Evolutionary conservation across 495 filamentous ascomycete species (phyloP).

Genomic region (Talaromyces adpressus): DNA sequence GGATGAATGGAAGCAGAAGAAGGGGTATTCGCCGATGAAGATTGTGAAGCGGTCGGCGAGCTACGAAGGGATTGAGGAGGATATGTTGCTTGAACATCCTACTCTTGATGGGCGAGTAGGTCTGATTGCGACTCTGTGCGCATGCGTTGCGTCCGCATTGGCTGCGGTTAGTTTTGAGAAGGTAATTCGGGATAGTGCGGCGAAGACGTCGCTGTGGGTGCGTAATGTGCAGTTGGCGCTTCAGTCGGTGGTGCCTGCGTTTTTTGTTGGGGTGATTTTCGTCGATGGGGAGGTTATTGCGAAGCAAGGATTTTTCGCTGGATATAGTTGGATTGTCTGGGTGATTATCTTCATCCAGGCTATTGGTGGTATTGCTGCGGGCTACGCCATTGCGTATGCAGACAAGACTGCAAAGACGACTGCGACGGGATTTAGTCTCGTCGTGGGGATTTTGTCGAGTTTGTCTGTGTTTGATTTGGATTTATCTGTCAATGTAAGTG

Average conservation of each 20-base stretch:
- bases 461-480: constrained; percentile 77
- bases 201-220: constrained; percentile 72
- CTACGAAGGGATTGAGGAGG: constrained; percentile 87
- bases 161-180: constrained; percentile 94
- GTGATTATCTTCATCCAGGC: constrained; percentile 75
- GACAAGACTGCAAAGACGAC: constrained; percentile 89
- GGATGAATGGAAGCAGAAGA: constrained; percentile 42
- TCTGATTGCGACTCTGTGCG: constrained; percentile 66
- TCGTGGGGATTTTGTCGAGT: constrained; percentile 77
- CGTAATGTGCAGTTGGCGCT: constrained; percentile 90
- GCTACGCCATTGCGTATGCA: constrained; percentile 78
- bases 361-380: constrained; percentile 71
- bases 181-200: constrained; percentile 74
- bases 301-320: constrained; percentile 81
- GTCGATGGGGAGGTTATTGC: constrained; percentile 81
- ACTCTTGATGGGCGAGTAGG: constrained; percentile 70
- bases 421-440: constrained; percentile 82
- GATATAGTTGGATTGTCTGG: constrained; percentile 92
- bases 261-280: constrained; percentile 78
- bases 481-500: constrained; percentile 62
- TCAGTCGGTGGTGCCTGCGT: constrained; percentile 80
- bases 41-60: constrained; percentile 77
- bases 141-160: constrained; percentile 71
- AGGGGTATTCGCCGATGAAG: constrained; percentile 29
- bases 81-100: constrained; percentile 55